A percentile compares a stretch with the other conserved stretches of the same genome.
Conservation (phyloP, 2,329 filamentous ascomycete species). For the Aspergillus fumigatus region DNA sequence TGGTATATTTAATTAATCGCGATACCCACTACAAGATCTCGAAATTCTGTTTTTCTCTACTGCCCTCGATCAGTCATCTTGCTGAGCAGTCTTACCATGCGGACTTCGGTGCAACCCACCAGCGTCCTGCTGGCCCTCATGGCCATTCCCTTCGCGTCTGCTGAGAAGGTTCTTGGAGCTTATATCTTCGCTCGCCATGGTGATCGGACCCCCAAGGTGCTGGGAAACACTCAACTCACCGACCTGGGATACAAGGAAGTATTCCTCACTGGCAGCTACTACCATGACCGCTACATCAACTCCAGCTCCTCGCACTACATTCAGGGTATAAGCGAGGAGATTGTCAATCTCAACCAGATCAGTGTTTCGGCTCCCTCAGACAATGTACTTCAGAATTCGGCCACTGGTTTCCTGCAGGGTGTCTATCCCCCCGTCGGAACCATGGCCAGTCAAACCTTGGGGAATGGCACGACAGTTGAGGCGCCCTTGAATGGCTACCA, state of each 20-base stretch:
- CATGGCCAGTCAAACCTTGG: slow-evolving; percentile 57
- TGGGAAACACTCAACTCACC: slow-evolving; percentile 68
- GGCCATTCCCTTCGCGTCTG: slow-evolving; percentile 23
- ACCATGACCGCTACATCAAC: slow-evolving; percentile 69
- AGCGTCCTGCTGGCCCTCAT: slow-evolving; percentile 24
- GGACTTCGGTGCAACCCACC: slow-evolving; percentile 18
- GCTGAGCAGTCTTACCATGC: slow-evolving; percentile 18
- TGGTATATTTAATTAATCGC: neutral
- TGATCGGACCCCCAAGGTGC: slow-evolving; percentile 76
- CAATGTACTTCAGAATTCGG: slow-evolving; percentile 74
- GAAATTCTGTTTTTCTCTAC: neutral
- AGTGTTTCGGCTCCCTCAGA: slow-evolving; percentile 68
- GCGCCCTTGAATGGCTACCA: slow-evolving; percentile 77
- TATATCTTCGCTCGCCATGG: slow-evolving; percentile 90
- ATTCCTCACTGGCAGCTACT: slow-evolving; percentile 68
- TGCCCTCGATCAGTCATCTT: neutral
- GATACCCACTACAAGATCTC: neutral
- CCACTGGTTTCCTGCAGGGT: slow-evolving; percentile 74
- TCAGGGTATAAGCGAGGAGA: slow-evolving; percentile 59
- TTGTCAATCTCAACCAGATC: slow-evolving; percentile 67
- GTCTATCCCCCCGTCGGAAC: slow-evolving; percentile 73
- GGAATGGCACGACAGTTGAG: slow-evolving; percentile 63
- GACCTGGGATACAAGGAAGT: slow-evolving; percentile 74
- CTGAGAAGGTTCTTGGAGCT: slow-evolving; percentile 71
- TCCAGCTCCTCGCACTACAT: slow-evolving; percentile 58